A percentile compares a stretch with the other conserved stretches of the same genome.
Conservation (phyloP, 1,284 basidiomycete genomes). For the Marasmius fiardii region DNA sequence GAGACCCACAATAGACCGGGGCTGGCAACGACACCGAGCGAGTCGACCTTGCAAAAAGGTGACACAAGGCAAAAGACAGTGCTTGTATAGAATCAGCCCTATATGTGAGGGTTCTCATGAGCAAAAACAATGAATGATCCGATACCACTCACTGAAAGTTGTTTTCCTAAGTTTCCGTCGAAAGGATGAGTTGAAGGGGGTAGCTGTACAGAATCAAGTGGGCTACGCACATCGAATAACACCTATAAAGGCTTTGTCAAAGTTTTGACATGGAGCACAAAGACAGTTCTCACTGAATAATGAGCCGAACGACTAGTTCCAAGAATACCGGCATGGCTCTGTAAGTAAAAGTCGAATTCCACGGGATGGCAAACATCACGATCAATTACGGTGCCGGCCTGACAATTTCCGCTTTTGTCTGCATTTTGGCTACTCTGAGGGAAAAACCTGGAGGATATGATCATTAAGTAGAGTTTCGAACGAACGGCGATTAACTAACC, state of each 20-base stretch:
- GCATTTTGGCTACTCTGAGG: conserved; percentile 33
- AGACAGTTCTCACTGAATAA: conserved; percentile 30
- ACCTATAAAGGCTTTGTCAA: background rate
- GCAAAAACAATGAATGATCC: background rate
- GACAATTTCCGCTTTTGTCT: conserved; percentile 70
- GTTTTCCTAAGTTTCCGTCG: background rate
- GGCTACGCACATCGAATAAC: background rate
- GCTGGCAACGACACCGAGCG: conserved; percentile 1
- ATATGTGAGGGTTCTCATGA: background rate
- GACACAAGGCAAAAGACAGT: background rate
- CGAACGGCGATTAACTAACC: conserved; percentile 26
- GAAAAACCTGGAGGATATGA: conserved; percentile 8
- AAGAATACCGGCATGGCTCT: conserved; percentile 27
- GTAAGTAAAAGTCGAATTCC: conserved; percentile 45
- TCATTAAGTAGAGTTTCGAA: background rate
- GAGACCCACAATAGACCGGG: background rate
- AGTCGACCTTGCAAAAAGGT: background rate
- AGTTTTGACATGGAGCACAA: background rate
- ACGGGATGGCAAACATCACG: conserved; percentile 26
- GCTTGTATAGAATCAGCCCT: background rate
- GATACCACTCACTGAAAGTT: background rate
- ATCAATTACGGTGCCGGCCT: conserved; percentile 74
- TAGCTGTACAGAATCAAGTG: background rate
- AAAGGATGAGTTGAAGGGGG: background rate
- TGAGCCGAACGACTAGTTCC: conserved; percentile 45